phyloP scores from a whole-genome alignment of 2,329 filamentous ascomycete species.

The Aureobasidium subglaciale region DNA sequence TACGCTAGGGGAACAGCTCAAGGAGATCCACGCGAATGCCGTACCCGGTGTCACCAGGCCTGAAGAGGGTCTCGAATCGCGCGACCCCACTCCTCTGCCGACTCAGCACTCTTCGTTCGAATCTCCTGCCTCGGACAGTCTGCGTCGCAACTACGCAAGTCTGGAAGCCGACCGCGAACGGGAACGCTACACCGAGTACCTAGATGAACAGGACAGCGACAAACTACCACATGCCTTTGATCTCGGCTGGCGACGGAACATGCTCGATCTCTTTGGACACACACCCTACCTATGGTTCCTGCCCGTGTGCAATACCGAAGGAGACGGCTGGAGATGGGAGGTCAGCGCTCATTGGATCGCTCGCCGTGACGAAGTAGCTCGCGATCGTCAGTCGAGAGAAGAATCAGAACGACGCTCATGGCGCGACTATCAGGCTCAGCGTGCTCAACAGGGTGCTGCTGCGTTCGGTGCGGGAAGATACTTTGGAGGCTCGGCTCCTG shows the following conservation, averaged over 20 bases:
- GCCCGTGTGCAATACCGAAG: conserved; percentile 76
- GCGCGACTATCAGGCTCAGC: conserved; percentile 12
- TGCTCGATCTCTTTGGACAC: conserved; percentile 74
- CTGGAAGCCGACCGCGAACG: conserved; percentile 58
- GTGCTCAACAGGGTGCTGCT: background rate
- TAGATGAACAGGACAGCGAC: conserved; percentile 82
- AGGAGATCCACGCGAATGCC: conserved; percentile 75
- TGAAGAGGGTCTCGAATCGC: conserved; percentile 65
- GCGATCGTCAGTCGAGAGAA: conserved; percentile 40
- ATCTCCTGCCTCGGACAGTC: conserved; percentile 39
- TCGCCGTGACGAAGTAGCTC: conserved; percentile 49
- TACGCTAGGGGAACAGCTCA: conserved; percentile 60
- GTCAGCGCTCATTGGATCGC: conserved; percentile 71
- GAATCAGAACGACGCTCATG: conserved; percentile 15
- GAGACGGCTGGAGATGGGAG: conserved; percentile 94
- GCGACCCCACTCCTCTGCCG: conserved; percentile 22
- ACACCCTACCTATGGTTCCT: conserved; percentile 67
- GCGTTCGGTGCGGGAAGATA: conserved; percentile 10
- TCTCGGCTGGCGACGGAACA: conserved; percentile 72
- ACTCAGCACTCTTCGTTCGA: conserved; percentile 23
- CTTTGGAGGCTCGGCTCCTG: background rate
- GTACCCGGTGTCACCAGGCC: conserved; percentile 72
- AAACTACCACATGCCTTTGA: conserved; percentile 92
- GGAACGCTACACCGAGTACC: conserved; percentile 68
- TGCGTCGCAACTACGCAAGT: conserved; percentile 43